Evolutionary conservation across 768 basidiomycete genomes (phyloP).

Genomic region (Boletus insuetus): DNA sequence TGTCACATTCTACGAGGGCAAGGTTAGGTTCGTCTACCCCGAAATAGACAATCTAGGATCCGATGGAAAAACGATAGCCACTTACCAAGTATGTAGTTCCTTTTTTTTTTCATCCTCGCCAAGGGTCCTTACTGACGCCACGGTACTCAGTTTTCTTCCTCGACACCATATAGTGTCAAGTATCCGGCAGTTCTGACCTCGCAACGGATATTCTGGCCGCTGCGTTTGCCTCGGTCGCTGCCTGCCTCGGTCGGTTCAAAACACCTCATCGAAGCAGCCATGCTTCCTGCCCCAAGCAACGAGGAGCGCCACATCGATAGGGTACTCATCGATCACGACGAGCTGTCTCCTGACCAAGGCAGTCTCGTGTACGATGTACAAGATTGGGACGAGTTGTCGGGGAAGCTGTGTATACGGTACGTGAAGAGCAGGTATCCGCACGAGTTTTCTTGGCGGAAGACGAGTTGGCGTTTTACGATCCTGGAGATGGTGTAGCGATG

Average conservation of each 20-base stretch:
- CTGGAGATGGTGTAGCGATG: constrained; percentile 23
- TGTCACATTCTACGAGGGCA: constrained; percentile 26
- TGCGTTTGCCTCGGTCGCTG: constrained; percentile 11
- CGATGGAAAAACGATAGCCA: constrained; percentile 13
- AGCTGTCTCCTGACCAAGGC: constrained; percentile 6
- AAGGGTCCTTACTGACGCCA: neutral
- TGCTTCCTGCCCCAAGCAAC: constrained; percentile 13
- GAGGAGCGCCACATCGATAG: constrained; percentile 19
- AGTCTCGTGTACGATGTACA: constrained; percentile 22
- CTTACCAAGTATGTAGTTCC: constrained; percentile 17
- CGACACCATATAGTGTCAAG: constrained; percentile 15
- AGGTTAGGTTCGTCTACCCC: constrained; percentile 25
- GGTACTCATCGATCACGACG: constrained; percentile 23
- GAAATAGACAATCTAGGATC: constrained; percentile 18
- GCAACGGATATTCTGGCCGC: constrained; percentile 30
- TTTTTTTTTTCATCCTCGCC: neutral
- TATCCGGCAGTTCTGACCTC: constrained; percentile 24
- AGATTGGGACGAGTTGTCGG: constrained; percentile 33
- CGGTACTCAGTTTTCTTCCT: constrained; percentile 18
- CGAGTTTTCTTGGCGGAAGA: constrained; percentile 24
- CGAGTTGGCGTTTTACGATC: constrained; percentile 21
- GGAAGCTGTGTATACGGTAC: constrained; percentile 26
- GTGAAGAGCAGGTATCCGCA: constrained; percentile 22
- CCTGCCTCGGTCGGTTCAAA: constrained; percentile 7
- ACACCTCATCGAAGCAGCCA: constrained; percentile 23